Evolutionary conservation across 345 rosid species (phyloP).

Genomic region (Gossypium thurberi): DNA sequence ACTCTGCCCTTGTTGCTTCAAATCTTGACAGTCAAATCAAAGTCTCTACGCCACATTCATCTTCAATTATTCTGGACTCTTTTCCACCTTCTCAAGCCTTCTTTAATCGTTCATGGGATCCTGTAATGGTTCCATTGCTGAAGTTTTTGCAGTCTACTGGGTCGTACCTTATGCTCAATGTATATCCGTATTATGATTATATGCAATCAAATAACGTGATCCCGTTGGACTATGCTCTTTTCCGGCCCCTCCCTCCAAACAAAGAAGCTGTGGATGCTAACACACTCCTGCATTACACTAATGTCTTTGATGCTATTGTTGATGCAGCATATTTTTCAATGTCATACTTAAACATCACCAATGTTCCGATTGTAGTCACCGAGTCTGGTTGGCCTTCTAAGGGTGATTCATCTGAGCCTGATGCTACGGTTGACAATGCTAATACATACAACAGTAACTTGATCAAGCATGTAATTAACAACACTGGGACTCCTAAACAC

Average conservation of each 20-base stretch:
- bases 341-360: conserved; percentile 77
- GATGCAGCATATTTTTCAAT: conserved; percentile 93
- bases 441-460: conserved; percentile 90
- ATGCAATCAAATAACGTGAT: conserved; percentile 66
- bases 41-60: conserved; percentile 85
- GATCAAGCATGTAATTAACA: conserved; percentile 80
- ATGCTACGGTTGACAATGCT: conserved; percentile 77
- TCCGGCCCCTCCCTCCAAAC: conserved; percentile 81
- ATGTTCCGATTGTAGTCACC: conserved; percentile 63
- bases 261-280: conserved; percentile 97
- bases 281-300: conserved; percentile 87
- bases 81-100: conserved; percentile 99
- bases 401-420: conserved; percentile 66
- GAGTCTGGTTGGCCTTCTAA: conserved; percentile 99
- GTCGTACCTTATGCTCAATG: conserved; percentile 83
- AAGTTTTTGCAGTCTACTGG: conserved; percentile 74
- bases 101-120: conserved; percentile 87
- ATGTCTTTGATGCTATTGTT: conserved; percentile 86
- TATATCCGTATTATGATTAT: conserved; percentile 82
- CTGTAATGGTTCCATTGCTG: conserved; percentile 86
- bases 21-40: conserved; percentile 81
- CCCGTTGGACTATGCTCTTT: conserved; percentile 88
- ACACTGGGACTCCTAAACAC: conserved; percentile 92
- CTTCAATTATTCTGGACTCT: conserved; percentile 83
- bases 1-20: conserved; percentile 82